Conservation (phyloP, 2,329 filamentous ascomycete species). For the Fusarium multiceps region DNA sequence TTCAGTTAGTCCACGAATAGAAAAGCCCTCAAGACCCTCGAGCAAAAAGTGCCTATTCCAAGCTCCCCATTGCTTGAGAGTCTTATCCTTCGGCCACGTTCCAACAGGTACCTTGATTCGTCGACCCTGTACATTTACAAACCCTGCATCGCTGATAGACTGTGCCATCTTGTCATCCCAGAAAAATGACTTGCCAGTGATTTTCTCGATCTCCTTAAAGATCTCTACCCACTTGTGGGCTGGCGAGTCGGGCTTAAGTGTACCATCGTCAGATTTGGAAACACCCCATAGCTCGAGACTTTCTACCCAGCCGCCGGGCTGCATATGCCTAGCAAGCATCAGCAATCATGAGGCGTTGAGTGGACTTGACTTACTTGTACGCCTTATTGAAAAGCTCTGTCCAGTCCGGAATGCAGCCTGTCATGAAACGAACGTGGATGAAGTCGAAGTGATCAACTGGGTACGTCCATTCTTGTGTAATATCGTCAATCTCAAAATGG, state of each 20-base stretch:
- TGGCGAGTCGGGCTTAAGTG: slow-evolving; percentile 10
- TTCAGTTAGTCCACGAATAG: slow-evolving; percentile 24
- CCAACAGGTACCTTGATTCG: slow-evolving; percentile 22
- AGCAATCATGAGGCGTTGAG: slow-evolving; percentile 45
- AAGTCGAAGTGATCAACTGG: slow-evolving; percentile 64
- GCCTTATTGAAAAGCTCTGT: slow-evolving; percentile 60
- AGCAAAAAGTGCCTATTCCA: slow-evolving; percentile 32
- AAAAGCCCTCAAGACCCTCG: slow-evolving; percentile 22
- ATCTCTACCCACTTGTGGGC: slow-evolving; percentile 20
- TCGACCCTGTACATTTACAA: slow-evolving; percentile 10
- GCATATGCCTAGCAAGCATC: slow-evolving; percentile 5
- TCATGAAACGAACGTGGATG: slow-evolving; percentile 66
- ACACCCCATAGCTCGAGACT: slow-evolving; percentile 37
- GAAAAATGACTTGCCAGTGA: slow-evolving; percentile 24
- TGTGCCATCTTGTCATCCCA: slow-evolving; percentile 18
- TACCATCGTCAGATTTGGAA: slow-evolving; percentile 43
- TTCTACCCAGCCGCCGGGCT: slow-evolving; percentile 39
- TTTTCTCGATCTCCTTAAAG: slow-evolving; percentile 15
- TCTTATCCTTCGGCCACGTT: slow-evolving; percentile 28
- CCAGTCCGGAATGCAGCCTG: slow-evolving; percentile 66
- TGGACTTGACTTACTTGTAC: slow-evolving; percentile 55
- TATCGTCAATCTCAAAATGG: slow-evolving; percentile 73
- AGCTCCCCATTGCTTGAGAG: slow-evolving; percentile 29
- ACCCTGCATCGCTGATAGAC: not conserved
- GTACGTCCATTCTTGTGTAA: slow-evolving; percentile 62